These are phyloP conservation scores for Prinsepia uniflora DNA, from an alignment of 306 rosid species.

Conservation along the genomic window DNA sequence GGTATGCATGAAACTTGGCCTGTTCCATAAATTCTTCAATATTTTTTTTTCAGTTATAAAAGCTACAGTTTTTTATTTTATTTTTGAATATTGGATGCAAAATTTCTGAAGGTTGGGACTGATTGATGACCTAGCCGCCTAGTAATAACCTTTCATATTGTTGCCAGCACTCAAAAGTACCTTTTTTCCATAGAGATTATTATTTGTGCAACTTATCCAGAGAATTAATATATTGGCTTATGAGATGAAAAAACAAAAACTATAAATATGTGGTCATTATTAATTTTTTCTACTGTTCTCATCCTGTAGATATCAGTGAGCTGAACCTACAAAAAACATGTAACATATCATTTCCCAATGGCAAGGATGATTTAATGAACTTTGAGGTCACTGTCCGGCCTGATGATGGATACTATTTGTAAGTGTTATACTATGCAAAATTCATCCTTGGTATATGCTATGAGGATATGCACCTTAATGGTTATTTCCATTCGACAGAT, in stretches of 20 bases:
- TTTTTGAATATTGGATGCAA: neutral
- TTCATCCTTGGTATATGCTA: neutral
- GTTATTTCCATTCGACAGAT: neutral
- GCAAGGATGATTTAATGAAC: constrained; percentile 62
- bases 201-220: neutral
- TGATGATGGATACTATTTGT: constrained; percentile 61
- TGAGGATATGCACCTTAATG: neutral
- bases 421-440: constrained; percentile 16
- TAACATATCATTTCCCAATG: constrained; percentile 46
- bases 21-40: neutral
- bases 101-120: neutral
- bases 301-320: constrained; percentile 47
- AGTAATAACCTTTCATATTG: neutral
- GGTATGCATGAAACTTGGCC: neutral
- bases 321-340: constrained; percentile 52
- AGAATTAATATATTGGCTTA: neutral
- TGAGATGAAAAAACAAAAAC: neutral
- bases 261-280: neutral
- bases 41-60: too few relatives aligned
- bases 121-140: neutral
- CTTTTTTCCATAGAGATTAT: neutral
- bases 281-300: neutral
- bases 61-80: neutral
- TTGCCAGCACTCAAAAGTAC: neutral
- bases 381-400: constrained; percentile 55